Evolutionary conservation across 305 asterid genomes (phyloP), one percentile per base, ranked within the genome.

Genomic region (Ajuga reptans): DNA sequence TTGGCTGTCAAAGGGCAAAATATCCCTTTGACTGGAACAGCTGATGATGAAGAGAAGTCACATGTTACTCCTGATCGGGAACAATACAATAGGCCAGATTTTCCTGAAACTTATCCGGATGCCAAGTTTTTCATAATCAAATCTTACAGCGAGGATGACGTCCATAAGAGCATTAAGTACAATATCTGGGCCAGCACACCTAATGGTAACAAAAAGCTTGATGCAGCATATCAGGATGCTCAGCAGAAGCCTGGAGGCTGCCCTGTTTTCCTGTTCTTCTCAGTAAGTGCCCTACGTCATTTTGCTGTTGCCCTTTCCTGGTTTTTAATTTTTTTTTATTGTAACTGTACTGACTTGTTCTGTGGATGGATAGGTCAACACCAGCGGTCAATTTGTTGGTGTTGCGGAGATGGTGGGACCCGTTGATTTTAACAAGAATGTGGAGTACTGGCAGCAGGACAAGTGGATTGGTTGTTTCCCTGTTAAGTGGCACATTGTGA

Each of bases 371-470:
- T 72, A 91, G 95, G 96, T 91, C 36, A 92, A 90, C 77, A 80
- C 89, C 33, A 88, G 95, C 60, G 94, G 97, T 3, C 95, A 90
- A 42, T 90, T 90, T 67, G 83, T 87, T 49, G 97, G 95, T 66
- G 92, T 88, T 74, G 94, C 89, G 0, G 90, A 90, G 82, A 90
- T 90, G 95, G 67, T 43, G 16, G 97, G 95, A 1, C 84, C 84
- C 4, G 95, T 90, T 53, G 95, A 90, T 83, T 88, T 86, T 69
- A 56, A 84, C 73, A 90, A 81, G 82, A 87, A 68, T 56, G 78
- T 88, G 21, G 94, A 84, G 68, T 90, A 84, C 73, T 90, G 95
- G 95, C 89, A 88, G 86, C 95, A 81, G 80, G 95, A 90, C 85
- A 90, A 84, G 72, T 90, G 97, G 97, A 74, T 79, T 49, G 94